Percentiles rank a stretch among this genome's conserved stretches.
phyloP scores from a whole-genome alignment of 2,329 filamentous ascomycete species.

The Calonectria hongkongensis region DNA sequence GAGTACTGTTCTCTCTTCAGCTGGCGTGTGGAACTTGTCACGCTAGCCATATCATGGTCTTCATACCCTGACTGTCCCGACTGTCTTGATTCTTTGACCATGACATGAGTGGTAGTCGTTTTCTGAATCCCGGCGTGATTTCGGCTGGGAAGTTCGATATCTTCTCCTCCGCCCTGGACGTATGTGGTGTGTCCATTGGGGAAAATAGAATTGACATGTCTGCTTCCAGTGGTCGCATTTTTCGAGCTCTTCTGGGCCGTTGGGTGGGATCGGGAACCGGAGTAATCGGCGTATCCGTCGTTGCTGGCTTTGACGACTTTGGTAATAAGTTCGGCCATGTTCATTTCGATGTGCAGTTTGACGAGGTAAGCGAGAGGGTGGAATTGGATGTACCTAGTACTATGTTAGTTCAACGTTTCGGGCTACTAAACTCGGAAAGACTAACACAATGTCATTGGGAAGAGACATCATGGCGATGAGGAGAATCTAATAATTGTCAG shows the following conservation, averaged over 20 bases:
- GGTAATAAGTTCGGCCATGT: constrained; percentile 71
- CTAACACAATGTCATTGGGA: constrained; percentile 55
- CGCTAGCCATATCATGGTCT: constrained; percentile 47
- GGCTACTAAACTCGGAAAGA: not conserved
- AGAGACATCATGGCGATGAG: constrained; percentile 58
- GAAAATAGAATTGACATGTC: constrained; percentile 48
- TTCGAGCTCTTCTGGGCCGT: constrained; percentile 46
- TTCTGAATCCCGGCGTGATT: constrained; percentile 49
- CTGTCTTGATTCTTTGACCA: constrained; percentile 45
- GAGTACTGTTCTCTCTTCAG: constrained; percentile 49
- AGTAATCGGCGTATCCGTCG: constrained; percentile 50
- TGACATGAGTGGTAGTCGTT: constrained; percentile 52
- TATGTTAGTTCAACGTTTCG: constrained; percentile 29
- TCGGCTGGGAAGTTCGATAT: constrained; percentile 46
- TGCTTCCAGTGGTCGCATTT: constrained; percentile 27
- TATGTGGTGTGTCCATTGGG: constrained; percentile 49
- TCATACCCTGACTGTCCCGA: constrained; percentile 48
- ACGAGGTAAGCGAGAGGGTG: constrained; percentile 71
- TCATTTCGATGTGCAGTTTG: constrained; percentile 73
- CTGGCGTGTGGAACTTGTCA: constrained; percentile 48
- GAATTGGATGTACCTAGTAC: constrained; percentile 64
- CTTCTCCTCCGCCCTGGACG: constrained; percentile 49
- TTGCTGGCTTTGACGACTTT: constrained; percentile 58
- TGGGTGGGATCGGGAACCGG: constrained; percentile 45
- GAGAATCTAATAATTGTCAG: constrained; percentile 48